phyloP scores from a whole-genome alignment of 2,329 filamentous ascomycete species.

The Alternaria solani region DNA sequence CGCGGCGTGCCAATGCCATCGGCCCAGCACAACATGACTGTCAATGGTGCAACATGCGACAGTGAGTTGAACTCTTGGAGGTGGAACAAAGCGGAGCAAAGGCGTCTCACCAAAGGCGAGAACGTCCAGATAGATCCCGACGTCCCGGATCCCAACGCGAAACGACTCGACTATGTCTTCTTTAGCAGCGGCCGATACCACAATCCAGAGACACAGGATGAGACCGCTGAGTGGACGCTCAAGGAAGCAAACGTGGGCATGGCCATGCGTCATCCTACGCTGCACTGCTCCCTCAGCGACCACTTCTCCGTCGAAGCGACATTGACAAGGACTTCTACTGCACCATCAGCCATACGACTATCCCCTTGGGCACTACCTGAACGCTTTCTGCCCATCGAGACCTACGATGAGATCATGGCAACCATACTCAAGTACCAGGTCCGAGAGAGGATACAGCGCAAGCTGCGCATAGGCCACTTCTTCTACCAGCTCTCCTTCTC shows the following conservation, averaged over 20 bases:
- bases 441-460: conserved; percentile 76
- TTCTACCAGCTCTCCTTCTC: conserved; percentile 70
- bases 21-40: conserved; percentile 76
- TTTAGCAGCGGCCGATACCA: conserved; percentile 55
- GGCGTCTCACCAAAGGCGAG: conserved; percentile 70
- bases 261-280: conserved; percentile 78
- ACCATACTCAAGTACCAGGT: conserved; percentile 72
- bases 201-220: conserved; percentile 36
- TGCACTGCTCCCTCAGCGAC: conserved; percentile 89
- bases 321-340: conserved; percentile 54
- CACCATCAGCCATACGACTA: conserved; percentile 17
- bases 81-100: conserved; percentile 77
- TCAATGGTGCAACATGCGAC: conserved; percentile 90
- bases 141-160: conserved; percentile 75
- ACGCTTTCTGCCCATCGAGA: conserved; percentile 55
- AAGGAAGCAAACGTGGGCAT: conserved; percentile 77
- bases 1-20: conserved; percentile 74
- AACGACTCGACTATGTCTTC: conserved; percentile 95
- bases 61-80: conserved; percentile 91
- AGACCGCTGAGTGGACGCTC: conserved; percentile 69
- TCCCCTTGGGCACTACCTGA: conserved; percentile 30
- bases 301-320: conserved; percentile 92
- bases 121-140: conserved; percentile 71
- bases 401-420: conserved; percentile 76
- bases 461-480: conserved; percentile 78